A percentile compares a stretch with the other conserved stretches of the same genome.
Evolutionary conservation across 129 eudicot species (phyloP).

Genomic region (Artemisia argyi): DNA sequence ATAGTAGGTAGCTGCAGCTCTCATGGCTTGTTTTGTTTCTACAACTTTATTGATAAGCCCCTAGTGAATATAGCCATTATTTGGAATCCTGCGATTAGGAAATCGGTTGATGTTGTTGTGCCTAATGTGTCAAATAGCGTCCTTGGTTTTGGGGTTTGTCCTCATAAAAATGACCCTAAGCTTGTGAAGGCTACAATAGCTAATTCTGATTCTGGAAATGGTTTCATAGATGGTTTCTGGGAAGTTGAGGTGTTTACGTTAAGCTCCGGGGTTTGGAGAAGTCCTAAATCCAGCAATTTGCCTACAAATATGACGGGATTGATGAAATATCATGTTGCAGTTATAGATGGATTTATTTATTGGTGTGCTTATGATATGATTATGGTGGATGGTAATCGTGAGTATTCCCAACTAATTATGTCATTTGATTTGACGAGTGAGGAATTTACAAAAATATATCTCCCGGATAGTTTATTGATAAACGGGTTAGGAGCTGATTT

Average conservation of each 20-base stretch:
- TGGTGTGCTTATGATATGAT: neutral
- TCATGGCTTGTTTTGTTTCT: too few relatives aligned
- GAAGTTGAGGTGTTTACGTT: neutral
- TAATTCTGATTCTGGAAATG: too few relatives aligned
- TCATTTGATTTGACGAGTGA: conserved; percentile 38
- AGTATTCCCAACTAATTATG: conserved; percentile 34
- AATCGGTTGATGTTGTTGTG: neutral
- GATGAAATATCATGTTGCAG: conserved; percentile 31
- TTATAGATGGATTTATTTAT: conserved; percentile 35
- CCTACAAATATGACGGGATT: conserved; percentile 6
- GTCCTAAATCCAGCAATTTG: neutral
- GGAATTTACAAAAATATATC: conserved; percentile 24
- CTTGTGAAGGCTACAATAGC: neutral
- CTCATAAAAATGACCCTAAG: neutral
- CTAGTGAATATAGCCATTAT: neutral
- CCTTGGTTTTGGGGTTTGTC: conserved; percentile 24
- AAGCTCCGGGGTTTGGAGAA: conserved; percentile 34
- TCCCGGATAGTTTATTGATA: conserved; percentile 27
- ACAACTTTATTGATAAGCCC: too few relatives aligned
- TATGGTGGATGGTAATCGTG: too few relatives aligned
- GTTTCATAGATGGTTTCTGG: too few relatives aligned
- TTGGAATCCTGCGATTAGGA: conserved; percentile 7
- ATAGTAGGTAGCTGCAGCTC: too few relatives aligned
- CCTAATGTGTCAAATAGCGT: too few relatives aligned
- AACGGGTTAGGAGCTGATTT: neutral